phyloP scores from a whole-genome alignment of 2,329 filamentous ascomycete species.

The Xylariaceae sp. region DNA sequence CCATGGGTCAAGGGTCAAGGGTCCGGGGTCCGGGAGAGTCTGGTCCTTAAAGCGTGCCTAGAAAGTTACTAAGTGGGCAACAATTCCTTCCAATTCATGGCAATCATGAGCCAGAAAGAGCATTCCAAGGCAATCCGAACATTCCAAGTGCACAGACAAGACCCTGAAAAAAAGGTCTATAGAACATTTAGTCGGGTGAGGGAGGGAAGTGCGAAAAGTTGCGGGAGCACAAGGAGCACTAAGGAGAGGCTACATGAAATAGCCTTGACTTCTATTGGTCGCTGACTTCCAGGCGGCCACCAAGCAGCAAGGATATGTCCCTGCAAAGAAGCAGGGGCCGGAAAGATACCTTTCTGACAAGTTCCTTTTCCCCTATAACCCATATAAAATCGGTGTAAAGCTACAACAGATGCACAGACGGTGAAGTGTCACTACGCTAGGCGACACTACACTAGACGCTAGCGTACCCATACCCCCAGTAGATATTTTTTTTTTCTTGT shows the following conservation, averaged over 20 bases:
- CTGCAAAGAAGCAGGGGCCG: background rate
- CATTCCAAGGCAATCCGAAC: background rate
- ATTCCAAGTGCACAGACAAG: constrained; percentile 9
- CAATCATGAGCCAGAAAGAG: background rate
- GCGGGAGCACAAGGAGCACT: constrained; percentile 7
- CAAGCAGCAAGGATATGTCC: constrained; percentile 12
- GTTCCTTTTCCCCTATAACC: background rate
- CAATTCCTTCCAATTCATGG: background rate
- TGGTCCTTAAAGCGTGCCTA: constrained; percentile 14
- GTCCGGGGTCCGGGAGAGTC: background rate
- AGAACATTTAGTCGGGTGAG: background rate
- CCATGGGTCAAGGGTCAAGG: too few species aligned
- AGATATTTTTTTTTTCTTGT: constrained; percentile 18
- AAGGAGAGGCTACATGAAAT: constrained; percentile 13
- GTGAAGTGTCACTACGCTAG: constrained; percentile 15
- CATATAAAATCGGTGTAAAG: constrained; percentile 13
- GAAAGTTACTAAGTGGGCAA: background rate
- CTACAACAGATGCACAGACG: constrained; percentile 2
- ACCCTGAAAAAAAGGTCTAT: constrained; percentile 26
- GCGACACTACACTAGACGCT: constrained; percentile 5
- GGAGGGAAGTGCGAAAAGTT: background rate
- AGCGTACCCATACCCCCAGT: constrained; percentile 21
- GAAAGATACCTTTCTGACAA: constrained; percentile 12
- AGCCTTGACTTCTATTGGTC: constrained; percentile 21
- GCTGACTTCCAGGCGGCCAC: constrained; percentile 16